Base-by-base conservation (phyloP, 1,284 basidiomycete species). In the Pseudozyma sp. region DNA sequence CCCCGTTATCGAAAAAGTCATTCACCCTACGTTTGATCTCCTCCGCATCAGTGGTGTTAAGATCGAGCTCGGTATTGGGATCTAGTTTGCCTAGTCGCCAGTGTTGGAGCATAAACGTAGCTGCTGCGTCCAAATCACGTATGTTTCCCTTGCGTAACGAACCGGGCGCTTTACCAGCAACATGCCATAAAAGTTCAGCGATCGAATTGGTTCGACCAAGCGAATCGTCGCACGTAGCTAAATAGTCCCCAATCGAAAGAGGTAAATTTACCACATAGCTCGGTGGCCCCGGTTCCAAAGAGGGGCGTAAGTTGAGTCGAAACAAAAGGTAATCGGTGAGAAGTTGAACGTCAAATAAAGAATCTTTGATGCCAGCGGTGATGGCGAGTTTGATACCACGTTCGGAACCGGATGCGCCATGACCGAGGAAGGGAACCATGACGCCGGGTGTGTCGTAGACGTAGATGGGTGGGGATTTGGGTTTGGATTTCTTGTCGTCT, bases 381-480 rank as follows among this genome's bases (percentile, higher is more conserved):
- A 98, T 87, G 44, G 94, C 95, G 31, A 98, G 89, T 86, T 97
- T 97, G 59, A 97, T 88, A 5, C 93, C 96, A 70, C 93, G 89
- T 85, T 99, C 96, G 49, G 93, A 91, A 25, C 94, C 96, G 65
- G 88, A 87, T 51, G 89, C 88, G 1, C 94, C 94, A 59, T 88
- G 89, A 1, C 96, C 96, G n/a, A 98, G 89, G 86, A 92, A 98
- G 5, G 95, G 94, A 38, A 97, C 88, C 95, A 99, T 98, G 43
- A 98, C 93, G 1, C 96, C 97, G 0, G 96, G 97, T 6, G 94
- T 92, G 87, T 99, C 96, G 83, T 92, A 95, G 4, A 96, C 93
- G 86, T 99, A 98, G 16, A 97, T 91, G 6, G 91, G 88, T 92
- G 95, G 71, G n/a, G 66, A 60, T 44, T 91, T 88, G 59, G 91